Base-by-base conservation (phyloP, 2,329 filamentous ascomycete genomes). In the Graphilbum fragrans region DNA sequence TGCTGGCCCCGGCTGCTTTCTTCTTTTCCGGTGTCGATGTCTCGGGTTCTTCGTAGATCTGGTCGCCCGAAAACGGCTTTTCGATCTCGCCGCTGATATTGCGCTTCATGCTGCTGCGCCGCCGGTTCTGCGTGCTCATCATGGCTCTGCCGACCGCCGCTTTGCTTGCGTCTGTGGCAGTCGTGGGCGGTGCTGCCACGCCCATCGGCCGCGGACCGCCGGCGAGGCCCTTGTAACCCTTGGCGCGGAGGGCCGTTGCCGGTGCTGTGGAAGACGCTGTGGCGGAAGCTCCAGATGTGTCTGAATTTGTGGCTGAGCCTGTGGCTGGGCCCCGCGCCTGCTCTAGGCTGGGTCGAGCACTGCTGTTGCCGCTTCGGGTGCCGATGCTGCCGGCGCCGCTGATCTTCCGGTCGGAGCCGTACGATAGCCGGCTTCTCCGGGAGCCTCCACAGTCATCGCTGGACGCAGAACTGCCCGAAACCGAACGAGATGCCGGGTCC, bases 1-100 rank as follows among this genome's bases (percentile, higher is more conserved):
- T 6, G 21, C 39, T 47, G 9, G 46, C 27, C 19, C 16, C 21
- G 19, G 19, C 25, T 8, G 32, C 17, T 16, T 31, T 41, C 5
- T 11, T 12, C 34, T 48, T 50, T 14, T 54, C 53, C 3, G 55
- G 42, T 41, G 56, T 50, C 23, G 57, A 50, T n/a, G 52, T 67
- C 53, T 83, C 77, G 1, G 86, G 83, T 56, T 95, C 90, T 58
- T 95, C 88, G 69, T 86, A 95, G 46, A 95, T 88, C 54, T 85
- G 79, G 55, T 87, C 82, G 27, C 80, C 76, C 2, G 80, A 81
- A 55, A 86, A 87, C 2, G 78, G 72, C 41, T 69, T 74, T 50
- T 72, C 65, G 44, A 80, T 62, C 53, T 82, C 78, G 18, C 79
- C 80, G 55, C 80, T 86, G 52, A 79, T 72, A 49, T 83, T 82